Evolutionary conservation across 768 basidiomycete genomes (phyloP).

Genomic region (Leccinum boreale): DNA sequence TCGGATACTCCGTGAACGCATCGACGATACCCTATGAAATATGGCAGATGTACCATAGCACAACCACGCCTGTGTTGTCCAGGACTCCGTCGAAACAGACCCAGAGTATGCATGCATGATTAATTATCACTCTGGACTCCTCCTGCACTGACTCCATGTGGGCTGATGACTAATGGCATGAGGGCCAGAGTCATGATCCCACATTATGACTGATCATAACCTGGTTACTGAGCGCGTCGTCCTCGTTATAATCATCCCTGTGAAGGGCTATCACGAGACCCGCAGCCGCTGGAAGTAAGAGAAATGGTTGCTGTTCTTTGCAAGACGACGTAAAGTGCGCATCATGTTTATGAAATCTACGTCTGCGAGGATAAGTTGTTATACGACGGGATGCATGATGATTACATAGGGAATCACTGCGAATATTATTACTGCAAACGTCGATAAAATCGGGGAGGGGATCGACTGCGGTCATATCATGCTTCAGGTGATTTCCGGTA

Average conservation of each 20-base stretch:
- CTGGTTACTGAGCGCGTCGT: not conserved
- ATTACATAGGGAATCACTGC: not conserved
- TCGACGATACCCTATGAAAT: not conserved
- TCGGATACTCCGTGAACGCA: not conserved
- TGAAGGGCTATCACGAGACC: not conserved
- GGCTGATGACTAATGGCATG: not conserved
- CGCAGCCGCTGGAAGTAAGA: not conserved
- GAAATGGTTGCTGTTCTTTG: not conserved
- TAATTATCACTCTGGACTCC: not conserved
- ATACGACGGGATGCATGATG: not conserved
- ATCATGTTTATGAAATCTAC: not conserved
- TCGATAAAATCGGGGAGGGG: not conserved
- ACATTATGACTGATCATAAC: not conserved
- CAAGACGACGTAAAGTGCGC: not conserved
- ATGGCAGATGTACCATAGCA: not conserved
- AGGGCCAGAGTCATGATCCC: not conserved
- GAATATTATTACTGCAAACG: not conserved
- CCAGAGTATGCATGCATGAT: not conserved
- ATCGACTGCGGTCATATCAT: not conserved
- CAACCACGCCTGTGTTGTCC: not conserved
- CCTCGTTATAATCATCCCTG: not conserved
- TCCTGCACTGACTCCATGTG: not conserved
- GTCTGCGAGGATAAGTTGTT: not conserved
- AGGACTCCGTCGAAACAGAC: not conserved
- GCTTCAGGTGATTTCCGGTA: slow-evolving; percentile 11